These are phyloP conservation scores for Dorcoceras hygrometricum DNA, from an alignment of 257 asterid genomes.

Conservation along the genomic window DNA sequence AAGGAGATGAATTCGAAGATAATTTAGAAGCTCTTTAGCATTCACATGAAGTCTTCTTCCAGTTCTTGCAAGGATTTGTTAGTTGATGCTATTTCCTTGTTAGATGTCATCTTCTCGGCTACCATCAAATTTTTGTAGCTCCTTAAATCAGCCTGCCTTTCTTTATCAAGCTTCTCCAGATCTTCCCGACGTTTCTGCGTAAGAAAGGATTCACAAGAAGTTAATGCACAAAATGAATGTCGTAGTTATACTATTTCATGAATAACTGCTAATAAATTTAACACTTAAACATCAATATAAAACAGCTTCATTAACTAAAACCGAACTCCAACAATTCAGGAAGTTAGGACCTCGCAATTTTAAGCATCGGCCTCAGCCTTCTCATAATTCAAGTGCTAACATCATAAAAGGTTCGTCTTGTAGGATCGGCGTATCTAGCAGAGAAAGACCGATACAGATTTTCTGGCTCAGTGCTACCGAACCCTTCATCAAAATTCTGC, in stretches of 20 bases:
- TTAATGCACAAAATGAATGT: not conserved
- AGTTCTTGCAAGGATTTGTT: constrained; percentile 87
- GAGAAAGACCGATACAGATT: constrained; percentile 65
- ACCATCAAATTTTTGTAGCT: constrained; percentile 99
- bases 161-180: constrained; percentile 62
- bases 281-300: not conserved
- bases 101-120: constrained; percentile 95
- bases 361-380: too few relatives aligned
- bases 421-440: constrained; percentile 63
- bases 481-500: constrained; percentile 69
- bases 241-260: not conserved
- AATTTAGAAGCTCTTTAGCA: constrained; percentile 8
- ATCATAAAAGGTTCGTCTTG: not conserved
- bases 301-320: too few relatives aligned
- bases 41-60: constrained; percentile 96
- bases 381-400: too few relatives aligned
- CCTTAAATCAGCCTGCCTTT: constrained; percentile 65
- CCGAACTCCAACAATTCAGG: too few relatives aligned
- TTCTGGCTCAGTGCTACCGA: constrained; percentile 46
- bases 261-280: not conserved
- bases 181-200: constrained; percentile 86
- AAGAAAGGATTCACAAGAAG: not conserved
- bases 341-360: too few relatives aligned
- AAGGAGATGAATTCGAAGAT: not conserved
- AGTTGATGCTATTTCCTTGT: constrained; percentile 85